Evolutionary conservation across 2,329 filamentous ascomycete genomes (phyloP), one percentile per base, ranked within the genome.

Genomic region (Periglandula ipomoeae): DNA sequence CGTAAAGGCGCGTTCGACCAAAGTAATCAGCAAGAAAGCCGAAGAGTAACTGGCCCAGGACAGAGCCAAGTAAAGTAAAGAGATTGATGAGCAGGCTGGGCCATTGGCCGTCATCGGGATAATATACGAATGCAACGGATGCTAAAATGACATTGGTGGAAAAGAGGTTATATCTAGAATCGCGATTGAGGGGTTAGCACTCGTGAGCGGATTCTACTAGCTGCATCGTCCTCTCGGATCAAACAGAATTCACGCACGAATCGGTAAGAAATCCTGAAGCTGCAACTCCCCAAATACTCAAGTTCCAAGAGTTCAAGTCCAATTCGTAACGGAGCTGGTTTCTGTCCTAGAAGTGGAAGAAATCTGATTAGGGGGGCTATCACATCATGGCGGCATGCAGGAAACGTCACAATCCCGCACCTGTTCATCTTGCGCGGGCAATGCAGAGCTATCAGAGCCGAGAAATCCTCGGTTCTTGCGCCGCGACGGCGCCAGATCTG

Each of bases 141-240:
- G 74, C 69, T n/a, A 73, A 64, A 45, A 77, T 76, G 47, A 76
- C 74, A 52, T 77, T 77, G 51, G 70, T 76, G 11, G 74, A 74
- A 53, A 77, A 77, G 20, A 77, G 67, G 49, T 77, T 77, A 50
- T 77, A 76, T 52, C 73, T 76, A 50, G 7, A 38, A 13, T 24
- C 39, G 39, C 5, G 7, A 9, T 2, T 6, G 11, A 15, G 19
- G 2, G 38, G 32, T 32, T 27, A 47, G 22, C 23, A 24, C 11
- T 32, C 26, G n/a, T 47, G 24, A 15, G 20, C 23, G 15, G 15
- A 37, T 8, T 19, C 3, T n/a, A 15, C 9, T 11, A 13, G 17
- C n/a, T 46, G 34, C 23, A 27, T 41, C 37, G 37, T 23, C 19
- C 19, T 40, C 22, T 24, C 20, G 24, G 26, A 32, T 22, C 20